Evolutionary conservation across 2,329 filamentous ascomycete species (phyloP).

Genomic region (Chaetomiaceae sp.): DNA sequence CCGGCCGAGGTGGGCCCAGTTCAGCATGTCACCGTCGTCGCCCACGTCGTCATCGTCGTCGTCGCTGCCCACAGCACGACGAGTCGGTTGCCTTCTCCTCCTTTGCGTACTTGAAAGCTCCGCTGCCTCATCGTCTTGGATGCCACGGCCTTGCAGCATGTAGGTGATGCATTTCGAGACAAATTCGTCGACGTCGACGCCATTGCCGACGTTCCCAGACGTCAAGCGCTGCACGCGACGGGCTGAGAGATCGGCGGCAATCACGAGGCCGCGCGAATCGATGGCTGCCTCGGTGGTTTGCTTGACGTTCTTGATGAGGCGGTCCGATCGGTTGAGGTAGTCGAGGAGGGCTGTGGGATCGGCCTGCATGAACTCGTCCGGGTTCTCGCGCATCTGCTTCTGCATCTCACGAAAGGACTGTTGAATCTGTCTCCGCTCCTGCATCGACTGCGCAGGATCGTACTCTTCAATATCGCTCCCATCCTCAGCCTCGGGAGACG

Average conservation of each 20-base stretch:
- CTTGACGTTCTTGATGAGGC: slow-evolving; percentile 62
- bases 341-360: slow-evolving; percentile 61
- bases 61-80: slow-evolving; percentile 42
- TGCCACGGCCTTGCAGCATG: slow-evolving; percentile 66
- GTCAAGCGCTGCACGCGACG: slow-evolving; percentile 72
- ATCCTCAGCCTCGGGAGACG: slow-evolving; percentile 26
- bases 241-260: slow-evolving; percentile 72
- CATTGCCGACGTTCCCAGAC: slow-evolving; percentile 65
- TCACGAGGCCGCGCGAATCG: slow-evolving; percentile 81
- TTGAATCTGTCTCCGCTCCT: slow-evolving; percentile 67
- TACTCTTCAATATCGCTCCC: slow-evolving; percentile 47
- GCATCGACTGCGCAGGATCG: slow-evolving; percentile 76
- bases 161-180: slow-evolving; percentile 84
- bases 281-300: slow-evolving; percentile 89
- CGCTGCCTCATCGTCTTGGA: slow-evolving; percentile 45
- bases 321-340: slow-evolving; percentile 62
- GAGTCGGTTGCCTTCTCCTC: slow-evolving; percentile 37
- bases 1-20: slow-evolving; percentile 80
- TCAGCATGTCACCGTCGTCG: slow-evolving; percentile 70
- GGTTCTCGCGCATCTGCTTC: slow-evolving; percentile 50
- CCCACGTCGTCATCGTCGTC: slow-evolving; percentile 62
- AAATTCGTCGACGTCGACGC: slow-evolving; percentile 86
- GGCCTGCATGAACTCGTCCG: slow-evolving; percentile 63
- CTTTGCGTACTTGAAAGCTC: slow-evolving; percentile 49
- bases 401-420: slow-evolving; percentile 64